phyloP scores from a whole-genome alignment of 345 rosid species.

The Noccaea bulbosa region DNA sequence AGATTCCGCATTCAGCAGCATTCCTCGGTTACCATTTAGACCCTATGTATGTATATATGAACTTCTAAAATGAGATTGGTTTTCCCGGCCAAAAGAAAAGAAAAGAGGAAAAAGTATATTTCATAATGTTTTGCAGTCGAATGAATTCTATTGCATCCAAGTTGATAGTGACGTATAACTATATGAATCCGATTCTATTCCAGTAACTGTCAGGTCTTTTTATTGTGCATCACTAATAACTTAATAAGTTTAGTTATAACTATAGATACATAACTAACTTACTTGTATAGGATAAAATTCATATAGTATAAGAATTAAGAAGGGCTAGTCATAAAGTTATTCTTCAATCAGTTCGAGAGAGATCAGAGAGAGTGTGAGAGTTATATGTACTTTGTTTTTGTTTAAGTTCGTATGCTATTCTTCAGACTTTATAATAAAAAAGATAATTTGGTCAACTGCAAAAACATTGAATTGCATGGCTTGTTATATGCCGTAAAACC shows the following conservation, averaged over 20 bases:
- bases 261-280: neutral
- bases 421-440: conserved; percentile 1
- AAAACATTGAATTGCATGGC: conserved; percentile 13
- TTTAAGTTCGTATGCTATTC: neutral
- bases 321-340: conserved; percentile 13
- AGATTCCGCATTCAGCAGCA: no score
- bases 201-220: conserved; percentile 32
- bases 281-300: conserved; percentile 1
- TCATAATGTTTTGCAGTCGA: conserved; percentile 30
- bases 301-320: neutral
- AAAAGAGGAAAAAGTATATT: neutral
- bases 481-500: conserved; percentile 20
- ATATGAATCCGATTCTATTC: conserved; percentile 38
- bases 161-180: conserved; percentile 34
- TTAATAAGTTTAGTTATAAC: conserved; percentile 18
- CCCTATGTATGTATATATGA: no score
- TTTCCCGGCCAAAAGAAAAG: conserved; percentile 3
- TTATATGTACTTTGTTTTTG: no score
- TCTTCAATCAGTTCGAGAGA: neutral
- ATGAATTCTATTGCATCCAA: conserved; percentile 27
- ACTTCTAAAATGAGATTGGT: neutral
- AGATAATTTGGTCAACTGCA: conserved; percentile 12
- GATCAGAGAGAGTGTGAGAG: no score
- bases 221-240: conserved; percentile 29
- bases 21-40: no score